phyloP scores from a whole-genome alignment of 768 basidiomycete genomes.

The Amanita rimosa region DNA sequence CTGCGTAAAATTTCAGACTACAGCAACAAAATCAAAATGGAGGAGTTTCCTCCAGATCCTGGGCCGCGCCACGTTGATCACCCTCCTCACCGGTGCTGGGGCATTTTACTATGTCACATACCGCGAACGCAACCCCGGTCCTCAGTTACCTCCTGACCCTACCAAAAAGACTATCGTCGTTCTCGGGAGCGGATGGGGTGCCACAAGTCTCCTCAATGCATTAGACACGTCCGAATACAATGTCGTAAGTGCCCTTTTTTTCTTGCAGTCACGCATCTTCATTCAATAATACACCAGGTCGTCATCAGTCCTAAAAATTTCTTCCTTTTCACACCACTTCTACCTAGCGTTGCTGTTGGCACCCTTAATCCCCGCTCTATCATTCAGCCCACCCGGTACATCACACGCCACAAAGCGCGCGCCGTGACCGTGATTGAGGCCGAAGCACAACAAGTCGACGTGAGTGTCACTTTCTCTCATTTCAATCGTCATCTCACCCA shows the following conservation, averaged over 20 bases:
- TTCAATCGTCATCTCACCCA: neutral
- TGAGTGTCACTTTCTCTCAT: slow-evolving; percentile 17
- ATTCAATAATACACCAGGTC: slow-evolving; percentile 32
- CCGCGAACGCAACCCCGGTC: slow-evolving; percentile 70
- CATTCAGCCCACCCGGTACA: slow-evolving; percentile 83
- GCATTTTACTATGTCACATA: slow-evolving; percentile 68
- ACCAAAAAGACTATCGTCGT: slow-evolving; percentile 90
- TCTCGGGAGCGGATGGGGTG: slow-evolving; percentile 94
- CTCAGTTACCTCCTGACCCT: slow-evolving; percentile 80
- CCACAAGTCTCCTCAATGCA: slow-evolving; percentile 83
- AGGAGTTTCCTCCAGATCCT: slow-evolving; percentile 41
- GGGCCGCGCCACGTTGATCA: slow-evolving; percentile 65
- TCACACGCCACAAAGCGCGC: slow-evolving; percentile 86
- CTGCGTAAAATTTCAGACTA: neutral
- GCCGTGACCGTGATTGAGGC: slow-evolving; percentile 88
- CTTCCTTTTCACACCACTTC: slow-evolving; percentile 95
- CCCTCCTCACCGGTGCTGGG: slow-evolving; percentile 47
- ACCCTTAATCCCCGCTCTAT: slow-evolving; percentile 81
- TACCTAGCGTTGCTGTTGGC: slow-evolving; percentile 94
- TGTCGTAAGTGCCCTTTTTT: slow-evolving; percentile 54
- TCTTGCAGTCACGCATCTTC: neutral
- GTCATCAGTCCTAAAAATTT: slow-evolving; percentile 95
- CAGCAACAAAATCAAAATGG: slow-evolving; percentile 26
- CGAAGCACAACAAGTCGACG: slow-evolving; percentile 84
- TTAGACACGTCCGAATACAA: slow-evolving; percentile 93